Base-by-base conservation (phyloP, 768 basidiomycete species). In the Xerocomellus dryophilus region DNA sequence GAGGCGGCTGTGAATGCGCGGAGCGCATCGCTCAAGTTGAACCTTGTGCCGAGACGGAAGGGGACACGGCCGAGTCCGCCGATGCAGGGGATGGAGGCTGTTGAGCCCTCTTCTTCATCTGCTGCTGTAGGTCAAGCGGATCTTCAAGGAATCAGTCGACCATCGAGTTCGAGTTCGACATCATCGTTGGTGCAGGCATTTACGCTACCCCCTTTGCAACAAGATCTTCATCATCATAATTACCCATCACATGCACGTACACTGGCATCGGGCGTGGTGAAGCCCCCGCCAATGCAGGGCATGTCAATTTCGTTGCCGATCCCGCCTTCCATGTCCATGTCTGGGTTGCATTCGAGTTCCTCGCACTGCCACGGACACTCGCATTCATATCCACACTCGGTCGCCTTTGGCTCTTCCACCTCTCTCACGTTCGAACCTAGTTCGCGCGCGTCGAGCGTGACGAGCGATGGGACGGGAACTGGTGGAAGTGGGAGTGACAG, bases 1-100 rank as follows among this genome's bases (percentile, higher is more conserved):
- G 85, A 89, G 64, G 86, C 85, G 39, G 89, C 89, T 5, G 83
- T 90, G 15, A 69, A 88, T 49, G 87, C 88, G 31, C 75, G 86
- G 47, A 84, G 79, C 63, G 76, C 86, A 20, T 80, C 84, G 1
- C 77, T 80, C 52, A 78, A 74, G 53, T 66, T 89, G 38, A 85
- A 79, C 58, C 68, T 88, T 25, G 75, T 77, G 12, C 78, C 81
- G 43, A 75, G 65, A 67, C 69, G 69, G 60, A 68, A 55, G 58
- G 67, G 63, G 54, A 65, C 57, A 48, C 64, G 53, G 34, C 61
- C 51, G 9, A 56, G 55, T 39, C 58, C 66, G 9, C 62, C 60
- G 50, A 54, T 46, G 20, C 48, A 57, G 12, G 39, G 25, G 7
- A 39, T 0, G 7, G 23, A 25, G 23, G 23, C 23, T 25, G 23